These are phyloP conservation scores for Talaromyces verruculosus DNA, from an alignment of 2,329 filamentous ascomycete species.

Conservation along the genomic window DNA sequence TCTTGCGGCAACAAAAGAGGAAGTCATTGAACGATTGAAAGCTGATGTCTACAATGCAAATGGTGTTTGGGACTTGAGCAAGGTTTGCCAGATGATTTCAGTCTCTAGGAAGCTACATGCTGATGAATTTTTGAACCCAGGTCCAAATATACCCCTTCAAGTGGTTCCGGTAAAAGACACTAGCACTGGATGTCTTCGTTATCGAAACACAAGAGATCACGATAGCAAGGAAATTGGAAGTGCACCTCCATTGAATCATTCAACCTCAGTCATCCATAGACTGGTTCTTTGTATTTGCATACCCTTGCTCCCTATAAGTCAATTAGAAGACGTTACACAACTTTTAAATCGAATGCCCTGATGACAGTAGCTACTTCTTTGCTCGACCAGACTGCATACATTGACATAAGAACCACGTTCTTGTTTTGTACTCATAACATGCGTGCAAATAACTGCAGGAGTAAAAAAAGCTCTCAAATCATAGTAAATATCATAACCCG, in stretches of 20 bases:
- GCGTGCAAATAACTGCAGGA: not conserved
- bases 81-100: not conserved
- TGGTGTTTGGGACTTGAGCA: conserved; percentile 6
- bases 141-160: conserved; percentile 1
- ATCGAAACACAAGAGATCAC: not conserved
- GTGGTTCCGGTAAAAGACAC: not conserved
- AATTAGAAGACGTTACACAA: not conserved
- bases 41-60: conserved; percentile 3
- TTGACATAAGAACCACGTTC: not conserved
- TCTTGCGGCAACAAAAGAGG: not conserved
- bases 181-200: not conserved
- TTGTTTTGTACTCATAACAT: not conserved
- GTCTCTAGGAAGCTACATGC: not conserved
- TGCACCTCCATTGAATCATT: not conserved
- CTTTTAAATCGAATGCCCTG: not conserved
- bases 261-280: not conserved
- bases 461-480: not conserved
- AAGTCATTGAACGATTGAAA: not conserved
- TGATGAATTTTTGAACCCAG: not conserved
- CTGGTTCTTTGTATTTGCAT: not conserved
- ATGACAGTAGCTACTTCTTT: not conserved
- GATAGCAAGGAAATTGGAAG: not conserved
- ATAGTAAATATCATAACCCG: not conserved
- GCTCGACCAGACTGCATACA: not conserved
- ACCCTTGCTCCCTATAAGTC: not conserved